A percentile compares a stretch with the other conserved stretches of the same genome.
These are phyloP conservation scores for Mucuna pruriens DNA, from an alignment of 306 rosid genomes.

Conservation along the genomic window DNA sequence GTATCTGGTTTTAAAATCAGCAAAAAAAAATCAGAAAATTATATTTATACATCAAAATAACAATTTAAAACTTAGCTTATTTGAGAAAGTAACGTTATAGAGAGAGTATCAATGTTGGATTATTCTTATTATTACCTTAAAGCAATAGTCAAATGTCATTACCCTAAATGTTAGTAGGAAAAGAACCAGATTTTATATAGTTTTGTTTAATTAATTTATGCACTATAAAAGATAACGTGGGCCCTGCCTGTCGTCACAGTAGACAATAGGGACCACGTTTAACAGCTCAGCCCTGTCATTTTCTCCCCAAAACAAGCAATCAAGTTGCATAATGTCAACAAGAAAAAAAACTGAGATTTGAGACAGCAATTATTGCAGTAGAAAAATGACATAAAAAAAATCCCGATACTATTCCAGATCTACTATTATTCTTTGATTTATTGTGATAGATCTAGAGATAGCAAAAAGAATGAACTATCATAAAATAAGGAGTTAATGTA, in stretches of 20 bases:
- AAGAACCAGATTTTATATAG: not conserved
- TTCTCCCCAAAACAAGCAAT: slow-evolving; percentile 23
- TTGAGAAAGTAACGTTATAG: not conserved
- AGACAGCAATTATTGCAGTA: slow-evolving; percentile 1
- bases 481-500: not conserved
- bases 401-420: slow-evolving; percentile 5
- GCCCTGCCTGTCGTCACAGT: slow-evolving; percentile 37
- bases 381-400: slow-evolving; percentile 30
- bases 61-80: not conserved
- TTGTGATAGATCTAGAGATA: not conserved
- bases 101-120: not conserved
- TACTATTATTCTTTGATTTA: not conserved
- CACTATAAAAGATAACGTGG: slow-evolving; percentile 32
- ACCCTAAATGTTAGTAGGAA: not conserved
- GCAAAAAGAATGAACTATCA: not conserved
- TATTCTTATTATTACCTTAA: not conserved
- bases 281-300: slow-evolving; percentile 41
- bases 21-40: not conserved
- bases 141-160: not conserved
- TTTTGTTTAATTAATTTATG: not conserved
- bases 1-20: not conserved
- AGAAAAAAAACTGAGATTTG: not conserved
- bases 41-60: not conserved
- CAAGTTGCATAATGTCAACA: not conserved
- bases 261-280: slow-evolving; percentile 51